Evolutionary conservation across 768 basidiomycete genomes (phyloP).

Genomic region (Calocera cornea): DNA sequence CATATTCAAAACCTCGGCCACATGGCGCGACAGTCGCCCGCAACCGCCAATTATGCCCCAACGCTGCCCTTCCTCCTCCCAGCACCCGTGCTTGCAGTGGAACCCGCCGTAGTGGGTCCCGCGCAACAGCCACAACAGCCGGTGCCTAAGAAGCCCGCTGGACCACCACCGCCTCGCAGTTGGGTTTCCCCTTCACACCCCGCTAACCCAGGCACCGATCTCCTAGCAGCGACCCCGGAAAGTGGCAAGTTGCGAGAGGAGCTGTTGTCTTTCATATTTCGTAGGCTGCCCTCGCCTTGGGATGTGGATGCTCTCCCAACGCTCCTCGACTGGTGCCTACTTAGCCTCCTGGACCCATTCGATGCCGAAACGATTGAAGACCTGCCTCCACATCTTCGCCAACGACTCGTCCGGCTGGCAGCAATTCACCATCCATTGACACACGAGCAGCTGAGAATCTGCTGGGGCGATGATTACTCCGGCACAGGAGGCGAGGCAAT

Average conservation of each 20-base stretch:
- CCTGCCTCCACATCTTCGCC: not conserved
- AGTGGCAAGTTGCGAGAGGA: not conserved
- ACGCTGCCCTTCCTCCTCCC: not conserved
- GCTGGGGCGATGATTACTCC: not conserved
- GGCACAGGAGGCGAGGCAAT: not conserved
- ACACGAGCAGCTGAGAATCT: not conserved
- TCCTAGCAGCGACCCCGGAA: not conserved
- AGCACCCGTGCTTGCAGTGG: not conserved
- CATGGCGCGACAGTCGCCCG: not conserved
- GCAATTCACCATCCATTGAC: not conserved
- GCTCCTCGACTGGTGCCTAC: not conserved
- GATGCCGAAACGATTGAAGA: not conserved
- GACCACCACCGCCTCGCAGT: not conserved
- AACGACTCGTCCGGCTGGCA: not conserved
- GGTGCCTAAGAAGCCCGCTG: not conserved
- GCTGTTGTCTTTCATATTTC: not conserved
- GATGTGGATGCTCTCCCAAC: not conserved
- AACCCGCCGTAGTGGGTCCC: not conserved
- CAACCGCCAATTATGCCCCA: not conserved
- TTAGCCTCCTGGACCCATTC: not conserved
- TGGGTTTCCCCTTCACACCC: not conserved
- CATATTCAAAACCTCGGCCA: not conserved
- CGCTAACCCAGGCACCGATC: not conserved
- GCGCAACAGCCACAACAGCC: not conserved
- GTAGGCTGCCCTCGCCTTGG: not conserved